A percentile compares a stretch with the other conserved stretches of the same genome.
phyloP scores from a whole-genome alignment of 345 rosid genomes.

The Eutrema heterophyllum region DNA sequence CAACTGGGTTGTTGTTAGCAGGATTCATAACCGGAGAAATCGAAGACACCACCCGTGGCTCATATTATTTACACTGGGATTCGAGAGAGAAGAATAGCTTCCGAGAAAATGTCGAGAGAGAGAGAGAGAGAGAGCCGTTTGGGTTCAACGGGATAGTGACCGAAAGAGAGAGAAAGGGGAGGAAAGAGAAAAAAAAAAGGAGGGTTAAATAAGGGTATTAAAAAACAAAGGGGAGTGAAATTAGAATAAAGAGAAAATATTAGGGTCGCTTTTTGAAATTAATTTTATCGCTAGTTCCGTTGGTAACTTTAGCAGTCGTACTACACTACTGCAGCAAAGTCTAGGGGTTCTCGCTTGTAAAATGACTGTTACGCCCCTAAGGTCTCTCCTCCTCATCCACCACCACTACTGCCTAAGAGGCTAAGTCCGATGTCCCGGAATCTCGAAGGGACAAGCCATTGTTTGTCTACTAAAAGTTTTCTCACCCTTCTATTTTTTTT shows the following conservation, averaged over 20 bases:
- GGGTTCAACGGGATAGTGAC: conserved; percentile 65
- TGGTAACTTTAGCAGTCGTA: conserved; percentile 29
- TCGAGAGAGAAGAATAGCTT: background rate
- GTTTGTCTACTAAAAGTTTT: background rate
- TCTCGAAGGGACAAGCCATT: conserved; percentile 10
- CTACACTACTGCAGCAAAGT: conserved; percentile 12
- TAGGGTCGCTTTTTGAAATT: conserved; percentile 9
- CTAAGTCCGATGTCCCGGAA: background rate
- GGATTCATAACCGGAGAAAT: conserved; percentile 87
- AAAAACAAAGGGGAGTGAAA: conserved; percentile 14
- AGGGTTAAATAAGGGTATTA: background rate
- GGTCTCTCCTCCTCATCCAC: background rate
- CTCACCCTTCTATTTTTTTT: background rate
- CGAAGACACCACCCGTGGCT: conserved; percentile 45
- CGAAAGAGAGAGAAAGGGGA: background rate
- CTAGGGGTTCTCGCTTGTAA: conserved; percentile 11
- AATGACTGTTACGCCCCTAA: conserved; percentile 31
- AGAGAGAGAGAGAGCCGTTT: conserved; percentile 44
- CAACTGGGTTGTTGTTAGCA: conserved; percentile 51
- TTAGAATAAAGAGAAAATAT: conserved; percentile 21
- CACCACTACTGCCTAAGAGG: background rate
- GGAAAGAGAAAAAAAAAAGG: conserved; percentile 2
- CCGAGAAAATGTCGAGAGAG: background rate
- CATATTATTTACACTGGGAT: conserved; percentile 42
- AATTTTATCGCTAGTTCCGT: background rate